These are phyloP conservation scores for Piper longum DNA, from an alignment of 164 flowering plant species.

Conservation along the genomic window DNA sequence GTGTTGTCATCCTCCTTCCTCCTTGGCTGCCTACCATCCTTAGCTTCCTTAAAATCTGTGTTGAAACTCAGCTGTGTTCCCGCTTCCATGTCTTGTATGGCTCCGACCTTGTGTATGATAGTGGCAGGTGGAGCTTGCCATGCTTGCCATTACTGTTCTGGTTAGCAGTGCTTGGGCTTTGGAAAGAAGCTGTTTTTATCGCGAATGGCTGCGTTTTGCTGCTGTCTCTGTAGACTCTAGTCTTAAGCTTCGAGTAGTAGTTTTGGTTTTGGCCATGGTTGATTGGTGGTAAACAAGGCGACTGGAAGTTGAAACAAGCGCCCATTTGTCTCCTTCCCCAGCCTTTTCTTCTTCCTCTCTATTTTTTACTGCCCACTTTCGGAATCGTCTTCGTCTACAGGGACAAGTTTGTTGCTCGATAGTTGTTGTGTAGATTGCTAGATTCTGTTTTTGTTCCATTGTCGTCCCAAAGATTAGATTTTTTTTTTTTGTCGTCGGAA, in stretches of 20 bases:
- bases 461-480: conserved; percentile 1
- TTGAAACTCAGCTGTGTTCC: too few species aligned
- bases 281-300: background rate
- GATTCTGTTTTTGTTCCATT: background rate
- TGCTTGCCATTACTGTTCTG: too few species aligned
- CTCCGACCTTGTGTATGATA: conserved; percentile 5
- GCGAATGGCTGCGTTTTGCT: background rate
- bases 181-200: too few species aligned
- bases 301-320: conserved; percentile 5
- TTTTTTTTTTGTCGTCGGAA: background rate
- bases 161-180: too few species aligned
- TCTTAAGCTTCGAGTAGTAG: background rate
- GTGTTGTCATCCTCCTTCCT: background rate
- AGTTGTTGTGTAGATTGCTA: background rate
- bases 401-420: background rate
- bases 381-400: conserved; percentile 6
- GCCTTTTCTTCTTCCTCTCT: too few species aligned
- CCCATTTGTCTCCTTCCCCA: conserved; percentile 4
- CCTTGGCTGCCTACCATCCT: too few species aligned
- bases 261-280: conserved; percentile 1
- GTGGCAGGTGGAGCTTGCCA: conserved; percentile 12
- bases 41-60: background rate
- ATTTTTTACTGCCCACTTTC: conserved; percentile 12
- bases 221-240: background rate
- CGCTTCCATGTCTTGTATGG: too few species aligned